Conservation (phyloP, 306 rosid genomes). For the Cicer pinnatifidum region DNA sequence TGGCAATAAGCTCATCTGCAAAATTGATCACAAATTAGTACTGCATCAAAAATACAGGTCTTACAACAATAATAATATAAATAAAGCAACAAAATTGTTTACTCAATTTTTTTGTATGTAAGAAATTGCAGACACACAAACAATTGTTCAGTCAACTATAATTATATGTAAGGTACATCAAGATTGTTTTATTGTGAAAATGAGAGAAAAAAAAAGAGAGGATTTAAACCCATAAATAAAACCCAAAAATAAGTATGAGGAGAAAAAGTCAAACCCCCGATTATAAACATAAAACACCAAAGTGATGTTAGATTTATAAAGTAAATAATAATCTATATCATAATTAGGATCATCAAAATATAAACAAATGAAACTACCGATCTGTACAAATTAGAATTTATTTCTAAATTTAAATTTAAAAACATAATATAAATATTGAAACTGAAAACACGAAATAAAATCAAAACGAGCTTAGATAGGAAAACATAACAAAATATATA, state of each 20-base stretch:
- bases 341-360: too few species aligned
- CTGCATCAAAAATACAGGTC: background rate
- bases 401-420: background rate
- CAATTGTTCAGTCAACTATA: too few species aligned
- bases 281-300: background rate
- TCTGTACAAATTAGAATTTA: background rate
- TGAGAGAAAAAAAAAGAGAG: too few species aligned
- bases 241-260: background rate
- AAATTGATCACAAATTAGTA: background rate
- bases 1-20: conserved; percentile 56
- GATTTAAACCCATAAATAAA: too few species aligned
- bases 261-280: background rate
- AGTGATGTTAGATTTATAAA: background rate
- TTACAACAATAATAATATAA: background rate
- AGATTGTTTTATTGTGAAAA: too few species aligned
- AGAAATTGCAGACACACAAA: too few species aligned
- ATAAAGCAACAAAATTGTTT: too few species aligned
- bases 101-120: too few species aligned
- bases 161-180: too few species aligned
- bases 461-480: background rate
- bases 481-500: background rate
- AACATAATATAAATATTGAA: background rate
- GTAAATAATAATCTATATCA: too few species aligned
- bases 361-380: background rate
- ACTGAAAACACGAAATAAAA: background rate